Evolutionary conservation across 257 asterid species (phyloP).

Genomic region (Ilex aquifolium): DNA sequence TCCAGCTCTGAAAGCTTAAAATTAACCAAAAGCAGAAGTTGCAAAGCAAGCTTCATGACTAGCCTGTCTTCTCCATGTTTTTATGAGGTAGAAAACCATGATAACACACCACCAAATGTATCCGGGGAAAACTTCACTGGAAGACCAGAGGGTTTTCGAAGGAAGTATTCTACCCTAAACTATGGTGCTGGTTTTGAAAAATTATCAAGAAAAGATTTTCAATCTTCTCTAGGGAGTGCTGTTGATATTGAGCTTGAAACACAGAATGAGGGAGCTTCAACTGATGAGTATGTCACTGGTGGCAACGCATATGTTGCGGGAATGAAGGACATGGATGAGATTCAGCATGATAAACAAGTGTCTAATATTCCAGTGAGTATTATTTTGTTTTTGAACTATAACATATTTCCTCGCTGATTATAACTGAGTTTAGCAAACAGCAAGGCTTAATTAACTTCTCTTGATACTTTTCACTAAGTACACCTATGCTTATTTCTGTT

Average conservation of each 20-base stretch:
- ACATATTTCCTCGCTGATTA: background rate
- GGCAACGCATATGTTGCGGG: conserved; percentile 18
- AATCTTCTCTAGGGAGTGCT: conserved; percentile 33
- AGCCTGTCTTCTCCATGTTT: conserved; percentile 37
- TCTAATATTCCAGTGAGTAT: conserved; percentile 27
- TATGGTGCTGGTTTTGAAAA: conserved; percentile 25
- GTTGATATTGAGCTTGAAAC: conserved; percentile 45
- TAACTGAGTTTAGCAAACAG: too few relatives aligned
- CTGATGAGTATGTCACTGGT: conserved; percentile 16
- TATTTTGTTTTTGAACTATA: background rate
- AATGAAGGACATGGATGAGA: conserved; percentile 23
- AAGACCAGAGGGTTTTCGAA: conserved; percentile 29
- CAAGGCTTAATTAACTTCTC: too few relatives aligned
- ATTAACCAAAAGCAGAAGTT: conserved; percentile 68
- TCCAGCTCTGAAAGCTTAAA: conserved; percentile 26
- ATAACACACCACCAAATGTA: conserved; percentile 38
- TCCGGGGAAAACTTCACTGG: conserved; percentile 34
- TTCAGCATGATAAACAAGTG: conserved; percentile 21
- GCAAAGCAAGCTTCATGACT: conserved; percentile 45
- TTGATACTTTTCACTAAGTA: too few relatives aligned
- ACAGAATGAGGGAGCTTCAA: conserved; percentile 26
- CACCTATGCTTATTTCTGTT: too few relatives aligned
- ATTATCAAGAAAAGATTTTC: conserved; percentile 40
- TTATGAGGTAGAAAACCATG: conserved; percentile 32
- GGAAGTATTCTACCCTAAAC: conserved; percentile 36